Conservation (phyloP, 371 early-diverging fungal genomes). For the Coemansia sp. region DNA sequence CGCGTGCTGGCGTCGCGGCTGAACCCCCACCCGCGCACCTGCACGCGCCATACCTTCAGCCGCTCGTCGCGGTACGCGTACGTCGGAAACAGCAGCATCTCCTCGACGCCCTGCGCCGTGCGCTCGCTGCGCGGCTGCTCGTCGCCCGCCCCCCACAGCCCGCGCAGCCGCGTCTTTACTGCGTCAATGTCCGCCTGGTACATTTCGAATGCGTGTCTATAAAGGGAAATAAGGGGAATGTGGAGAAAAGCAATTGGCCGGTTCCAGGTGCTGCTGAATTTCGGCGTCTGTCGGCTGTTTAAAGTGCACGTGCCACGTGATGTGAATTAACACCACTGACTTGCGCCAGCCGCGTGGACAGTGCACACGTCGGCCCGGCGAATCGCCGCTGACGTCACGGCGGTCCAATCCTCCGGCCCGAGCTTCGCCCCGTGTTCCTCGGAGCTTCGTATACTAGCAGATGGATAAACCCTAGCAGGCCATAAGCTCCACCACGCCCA, state of each 20-base stretch:
- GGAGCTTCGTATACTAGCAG: too few species aligned
- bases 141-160: constrained; percentile 20
- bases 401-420: too few species aligned
- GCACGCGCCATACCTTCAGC: constrained; percentile 45
- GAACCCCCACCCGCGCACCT: constrained; percentile 46
- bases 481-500: too few species aligned
- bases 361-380: too few species aligned
- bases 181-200: constrained; percentile 29
- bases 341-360: too few species aligned
- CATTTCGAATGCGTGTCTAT: constrained; percentile 9
- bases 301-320: too few species aligned
- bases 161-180: constrained; percentile 33
- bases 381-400: too few species aligned
- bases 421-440: too few species aligned
- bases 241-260: not conserved
- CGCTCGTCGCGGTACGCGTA: constrained; percentile 46
- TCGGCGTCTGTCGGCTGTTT: too few species aligned
- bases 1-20: constrained; percentile 31
- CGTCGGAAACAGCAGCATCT: constrained; percentile 42
- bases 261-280: not conserved
- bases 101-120: constrained; percentile 16
- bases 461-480: too few species aligned
- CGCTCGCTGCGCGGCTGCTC: not conserved
- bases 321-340: too few species aligned
- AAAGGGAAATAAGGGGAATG: not conserved